Percentiles rank a stretch among this genome's conserved stretches.
Conservation (phyloP, 306 rosid genomes). For the Alnus glutinosa region DNA sequence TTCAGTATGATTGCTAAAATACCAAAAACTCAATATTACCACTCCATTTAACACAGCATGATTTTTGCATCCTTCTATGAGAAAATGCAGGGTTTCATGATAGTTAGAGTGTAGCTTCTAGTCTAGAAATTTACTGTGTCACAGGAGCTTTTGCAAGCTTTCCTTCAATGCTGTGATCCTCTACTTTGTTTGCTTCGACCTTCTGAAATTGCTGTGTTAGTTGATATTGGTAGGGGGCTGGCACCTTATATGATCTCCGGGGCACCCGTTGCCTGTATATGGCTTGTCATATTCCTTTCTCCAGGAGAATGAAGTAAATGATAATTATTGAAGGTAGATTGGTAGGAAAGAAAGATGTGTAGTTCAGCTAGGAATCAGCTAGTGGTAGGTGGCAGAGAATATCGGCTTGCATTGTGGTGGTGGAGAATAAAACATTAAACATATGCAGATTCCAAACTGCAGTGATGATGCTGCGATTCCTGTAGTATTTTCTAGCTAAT, state of each 20-base stretch:
- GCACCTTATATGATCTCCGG: background rate
- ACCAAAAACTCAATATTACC: background rate
- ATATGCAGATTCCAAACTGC: background rate
- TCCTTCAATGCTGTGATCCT: background rate
- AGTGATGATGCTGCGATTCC: background rate
- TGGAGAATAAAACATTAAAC: background rate
- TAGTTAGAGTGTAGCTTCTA: background rate
- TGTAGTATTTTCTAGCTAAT: background rate
- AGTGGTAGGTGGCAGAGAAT: background rate
- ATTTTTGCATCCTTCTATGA: background rate
- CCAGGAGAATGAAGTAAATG: background rate
- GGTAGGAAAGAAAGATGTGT: background rate
- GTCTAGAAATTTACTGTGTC: background rate
- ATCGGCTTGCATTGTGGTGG: background rate
- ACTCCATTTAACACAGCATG: background rate
- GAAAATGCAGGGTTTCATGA: background rate
- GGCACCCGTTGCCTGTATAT: background rate
- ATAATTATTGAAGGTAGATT: background rate
- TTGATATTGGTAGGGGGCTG: background rate
- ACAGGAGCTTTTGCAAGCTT: background rate
- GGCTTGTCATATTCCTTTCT: background rate
- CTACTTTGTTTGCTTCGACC: background rate
- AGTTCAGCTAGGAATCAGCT: slow-evolving; percentile 6
- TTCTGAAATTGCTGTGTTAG: background rate
- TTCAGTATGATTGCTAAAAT: background rate